phyloP scores from a whole-genome alignment of 2,329 filamentous ascomycete species.

The Fusarium annulatum region DNA sequence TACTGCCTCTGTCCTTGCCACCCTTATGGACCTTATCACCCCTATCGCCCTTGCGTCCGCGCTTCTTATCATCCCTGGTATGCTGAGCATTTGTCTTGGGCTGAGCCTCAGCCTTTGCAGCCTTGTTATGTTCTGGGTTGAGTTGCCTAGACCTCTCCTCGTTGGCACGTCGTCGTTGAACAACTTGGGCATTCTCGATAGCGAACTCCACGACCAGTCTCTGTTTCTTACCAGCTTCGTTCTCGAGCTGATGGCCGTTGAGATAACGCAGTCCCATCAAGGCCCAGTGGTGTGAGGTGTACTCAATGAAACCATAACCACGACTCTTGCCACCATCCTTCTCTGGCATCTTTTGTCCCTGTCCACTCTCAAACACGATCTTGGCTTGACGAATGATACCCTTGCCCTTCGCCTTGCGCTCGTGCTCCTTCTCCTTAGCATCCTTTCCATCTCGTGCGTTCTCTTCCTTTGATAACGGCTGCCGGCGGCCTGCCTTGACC shows the following conservation, averaged over 20 bases:
- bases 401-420: conserved; percentile 84
- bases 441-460: conserved; percentile 80
- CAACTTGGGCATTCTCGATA: conserved; percentile 96
- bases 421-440: conserved; percentile 82
- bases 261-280: conserved; percentile 95
- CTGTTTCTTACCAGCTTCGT: conserved; percentile 80
- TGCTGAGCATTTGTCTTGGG: conserved; percentile 30
- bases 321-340: conserved; percentile 82
- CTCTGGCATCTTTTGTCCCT: conserved; percentile 86
- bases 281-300: conserved; percentile 91
- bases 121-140: conserved; percentile 38
- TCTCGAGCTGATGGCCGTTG: conserved; percentile 77
- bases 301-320: conserved; percentile 98
- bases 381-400: conserved; percentile 92
- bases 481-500: conserved; percentile 80
- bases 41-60: conserved; percentile 34
- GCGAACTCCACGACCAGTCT: conserved; percentile 95
- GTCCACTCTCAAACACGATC: conserved; percentile 88
- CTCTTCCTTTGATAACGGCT: conserved; percentile 91
- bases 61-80: conserved; percentile 37
- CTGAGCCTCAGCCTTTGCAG: conserved; percentile 21
- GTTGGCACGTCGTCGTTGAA: conserved; percentile 72
- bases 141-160: conserved; percentile 51
- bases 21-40: conserved; percentile 21
- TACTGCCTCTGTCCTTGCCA: not conserved